A percentile compares a stretch with the other conserved stretches of the same genome.
Evolutionary conservation across 306 rosid species (phyloP).

Genomic region (Mucuna pruriens): DNA sequence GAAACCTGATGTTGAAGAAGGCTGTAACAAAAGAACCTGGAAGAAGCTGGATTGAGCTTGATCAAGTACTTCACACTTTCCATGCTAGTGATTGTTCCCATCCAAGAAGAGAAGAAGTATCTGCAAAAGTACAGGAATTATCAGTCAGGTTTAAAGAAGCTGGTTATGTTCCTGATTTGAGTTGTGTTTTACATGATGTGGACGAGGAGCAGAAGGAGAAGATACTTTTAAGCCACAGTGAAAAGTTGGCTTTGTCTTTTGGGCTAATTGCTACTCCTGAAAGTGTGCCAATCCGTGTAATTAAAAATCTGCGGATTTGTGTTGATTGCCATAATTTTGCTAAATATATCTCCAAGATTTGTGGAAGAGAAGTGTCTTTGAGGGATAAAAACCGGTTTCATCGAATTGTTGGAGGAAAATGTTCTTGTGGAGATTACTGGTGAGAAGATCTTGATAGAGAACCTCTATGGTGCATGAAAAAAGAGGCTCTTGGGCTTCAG

Average conservation of each 20-base stretch:
- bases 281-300: conserved; percentile 61
- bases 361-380: conserved; percentile 66
- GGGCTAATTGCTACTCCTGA: conserved; percentile 69
- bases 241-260: conserved; percentile 81
- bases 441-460: conserved; percentile 40
- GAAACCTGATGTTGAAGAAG: conserved; percentile 73
- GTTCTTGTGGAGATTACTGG: conserved; percentile 93
- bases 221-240: conserved; percentile 81
- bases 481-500: background rate
- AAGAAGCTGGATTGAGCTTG: conserved; percentile 84
- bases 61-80: conserved; percentile 77
- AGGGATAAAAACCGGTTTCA: conserved; percentile 86
- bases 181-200: conserved; percentile 80
- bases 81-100: conserved; percentile 81
- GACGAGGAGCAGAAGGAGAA: conserved; percentile 94
- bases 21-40: conserved; percentile 81
- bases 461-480: background rate
- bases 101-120: conserved; percentile 83
- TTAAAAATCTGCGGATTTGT: conserved; percentile 86
- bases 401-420: conserved; percentile 70
- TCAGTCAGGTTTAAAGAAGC: conserved; percentile 66
- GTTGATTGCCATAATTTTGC: conserved; percentile 96
- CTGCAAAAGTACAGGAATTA: conserved; percentile 66
- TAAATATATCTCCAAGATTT: conserved; percentile 63
- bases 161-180: conserved; percentile 80